These are phyloP conservation scores for Podaxis sp. DNA, from an alignment of 768 basidiomycete genomes.

Conservation along the genomic window DNA sequence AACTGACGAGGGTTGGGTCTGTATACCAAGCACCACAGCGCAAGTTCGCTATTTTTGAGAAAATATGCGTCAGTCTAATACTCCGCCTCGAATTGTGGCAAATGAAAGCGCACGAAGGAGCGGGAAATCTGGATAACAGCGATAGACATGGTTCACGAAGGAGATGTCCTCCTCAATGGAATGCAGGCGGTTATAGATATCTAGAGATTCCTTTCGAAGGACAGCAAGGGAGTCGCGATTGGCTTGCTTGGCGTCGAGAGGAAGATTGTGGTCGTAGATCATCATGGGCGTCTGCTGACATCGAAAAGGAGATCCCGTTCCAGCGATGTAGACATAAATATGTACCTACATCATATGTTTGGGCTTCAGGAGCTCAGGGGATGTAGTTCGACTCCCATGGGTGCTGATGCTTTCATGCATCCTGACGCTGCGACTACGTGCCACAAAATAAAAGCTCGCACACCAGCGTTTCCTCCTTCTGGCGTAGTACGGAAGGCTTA, in stretches of 20 bases:
- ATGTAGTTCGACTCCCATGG: no score
- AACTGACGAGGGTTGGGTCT: conserved; percentile 60
- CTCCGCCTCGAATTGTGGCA: neutral
- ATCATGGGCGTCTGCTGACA: no score
- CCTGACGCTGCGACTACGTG: conserved; percentile 26
- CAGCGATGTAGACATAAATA: no score
- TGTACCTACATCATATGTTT: no score
- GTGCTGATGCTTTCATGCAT: no score
- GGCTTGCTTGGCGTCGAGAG: neutral
- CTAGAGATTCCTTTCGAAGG: conserved; percentile 67
- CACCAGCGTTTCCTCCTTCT: no score
- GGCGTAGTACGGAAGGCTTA: neutral
- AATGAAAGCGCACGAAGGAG: conserved; percentile 45
- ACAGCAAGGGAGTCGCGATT: conserved; percentile 39
- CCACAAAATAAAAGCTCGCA: no score
- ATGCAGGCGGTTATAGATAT: conserved; percentile 85
- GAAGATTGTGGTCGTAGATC: no score
- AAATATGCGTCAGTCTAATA: neutral
- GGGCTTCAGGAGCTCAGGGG: no score
- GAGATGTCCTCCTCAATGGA: conserved; percentile 77
- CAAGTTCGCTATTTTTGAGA: conserved; percentile 65
- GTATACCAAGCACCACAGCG: conserved; percentile 96
- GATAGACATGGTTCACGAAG: conserved; percentile 62
- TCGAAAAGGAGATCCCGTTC: no score
- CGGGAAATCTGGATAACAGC: conserved; percentile 43